These are phyloP conservation scores for Odonthalia washingtoniensis DNA, from an alignment of 31 red algal species.

Conservation along the genomic window DNA sequence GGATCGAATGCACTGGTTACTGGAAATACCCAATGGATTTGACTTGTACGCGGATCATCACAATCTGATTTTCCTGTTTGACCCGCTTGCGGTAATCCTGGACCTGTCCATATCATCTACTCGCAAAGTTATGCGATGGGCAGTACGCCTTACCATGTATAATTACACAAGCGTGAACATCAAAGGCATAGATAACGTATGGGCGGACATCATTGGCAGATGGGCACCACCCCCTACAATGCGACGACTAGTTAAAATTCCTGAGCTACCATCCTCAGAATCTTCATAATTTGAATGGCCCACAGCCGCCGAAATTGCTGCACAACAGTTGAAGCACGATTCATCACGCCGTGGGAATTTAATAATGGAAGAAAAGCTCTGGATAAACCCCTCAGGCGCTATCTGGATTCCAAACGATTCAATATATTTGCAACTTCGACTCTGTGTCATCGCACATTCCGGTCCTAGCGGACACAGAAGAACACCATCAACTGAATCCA, in stretches of 20 bases:
- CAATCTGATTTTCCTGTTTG: conserved; percentile 25
- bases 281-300: not conserved
- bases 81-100: not conserved
- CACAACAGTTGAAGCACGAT: not conserved
- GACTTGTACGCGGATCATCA: conserved; percentile 9
- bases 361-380: not conserved
- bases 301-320: not conserved
- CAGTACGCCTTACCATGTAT: not conserved
- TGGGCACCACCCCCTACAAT: not conserved
- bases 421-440: not conserved
- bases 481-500: not conserved
- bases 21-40: not conserved
- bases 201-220: not conserved
- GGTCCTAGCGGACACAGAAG: not conserved
- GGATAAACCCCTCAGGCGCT: no score
- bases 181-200: conserved; percentile 8
- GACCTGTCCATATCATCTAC: not conserved
- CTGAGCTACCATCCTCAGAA: not conserved
- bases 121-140: not conserved
- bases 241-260: not conserved
- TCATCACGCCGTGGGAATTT: not conserved
- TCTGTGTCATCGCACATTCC: conserved; percentile 3
- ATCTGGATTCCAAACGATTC: not conserved
- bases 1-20: conserved; percentile 7
- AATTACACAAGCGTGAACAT: not conserved